Base-by-base conservation (phyloP, 1,139 yeast genomes). In the Zygoascus meyerae region DNA sequence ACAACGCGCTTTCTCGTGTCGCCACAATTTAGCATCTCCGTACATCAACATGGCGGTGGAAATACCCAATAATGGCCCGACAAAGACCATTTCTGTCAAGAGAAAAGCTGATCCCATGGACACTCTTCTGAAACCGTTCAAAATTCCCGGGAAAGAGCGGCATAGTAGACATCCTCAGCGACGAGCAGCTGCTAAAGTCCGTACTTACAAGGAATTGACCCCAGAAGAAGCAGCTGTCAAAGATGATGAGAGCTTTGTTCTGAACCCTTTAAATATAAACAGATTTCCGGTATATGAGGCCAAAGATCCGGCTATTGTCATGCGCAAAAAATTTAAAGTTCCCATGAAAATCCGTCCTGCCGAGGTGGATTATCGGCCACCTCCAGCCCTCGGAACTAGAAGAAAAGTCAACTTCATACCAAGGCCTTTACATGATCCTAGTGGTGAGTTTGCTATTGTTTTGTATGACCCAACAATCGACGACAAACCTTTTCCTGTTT, bases 391-490 rank as follows among this genome's bases (percentile, higher is more conserved):
- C 50, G 97, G 97, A 0, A 87, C 89, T 46, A 77, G 83, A 52
- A 77, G 83, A 35, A 79, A 80, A 54, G 75, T 82, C 0, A 73
- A 78, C 2, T 65, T 86, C 42, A 86, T 89, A 12, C 96, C 98
- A 2, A 70, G 92, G 49, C 95, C 98, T 0, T 72, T 92, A 14
- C 95, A 90, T 62, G 98, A 92, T 66, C 98, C 99, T 0, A 75
- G 83, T 45, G 87, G 84, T 52, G 97, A 92, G 63, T 83, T 87
- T 61, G 97, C 98, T 1, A 87, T 94, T 47, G 97, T 92, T 1
- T 71, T 92, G 42, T 92, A 87, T 60, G 99, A 92, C 62, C 99
- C 99, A 0, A 86, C 97, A 0, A 82, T 90, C 3, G 95, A 86
- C 59, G 72, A 74, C 16, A 55, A 56, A 40, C 58, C 57, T 5